Conservation (phyloP, 106 monocot genomes). For the Acorus calamus region DNA sequence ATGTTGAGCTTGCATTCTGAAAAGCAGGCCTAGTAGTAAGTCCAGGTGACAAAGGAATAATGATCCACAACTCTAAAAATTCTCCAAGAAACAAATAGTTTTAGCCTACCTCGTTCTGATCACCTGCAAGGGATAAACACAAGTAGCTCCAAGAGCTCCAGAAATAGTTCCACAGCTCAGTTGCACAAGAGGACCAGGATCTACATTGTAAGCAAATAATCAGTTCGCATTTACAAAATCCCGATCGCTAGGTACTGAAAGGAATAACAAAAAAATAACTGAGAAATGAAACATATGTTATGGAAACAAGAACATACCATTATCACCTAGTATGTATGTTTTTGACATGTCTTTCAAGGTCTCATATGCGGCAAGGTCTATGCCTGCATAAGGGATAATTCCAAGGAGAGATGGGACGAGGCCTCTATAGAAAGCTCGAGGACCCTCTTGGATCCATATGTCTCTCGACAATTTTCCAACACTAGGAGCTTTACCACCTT, state of each 20-base stretch:
- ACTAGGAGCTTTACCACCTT: slow-evolving; percentile 49
- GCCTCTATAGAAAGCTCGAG: slow-evolving; percentile 84
- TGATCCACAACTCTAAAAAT: too few species aligned
- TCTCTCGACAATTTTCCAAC: slow-evolving; percentile 54
- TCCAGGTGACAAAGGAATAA: too few species aligned
- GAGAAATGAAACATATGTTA: too few species aligned
- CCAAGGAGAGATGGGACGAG: slow-evolving; percentile 77
- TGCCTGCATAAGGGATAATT: slow-evolving; percentile 95
- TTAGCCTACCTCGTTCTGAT: slow-evolving; percentile 74
- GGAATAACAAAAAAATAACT: too few species aligned
- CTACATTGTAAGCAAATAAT: slow-evolving; percentile 19
- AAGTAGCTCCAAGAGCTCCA: slow-evolving; percentile 84
- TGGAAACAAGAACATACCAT: slow-evolving; percentile 27
- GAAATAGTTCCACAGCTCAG: slow-evolving; percentile 92
- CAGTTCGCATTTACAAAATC: neutral
- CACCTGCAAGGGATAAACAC: slow-evolving; percentile 96
- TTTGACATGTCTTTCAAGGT: slow-evolving; percentile 84
- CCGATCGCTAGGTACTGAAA: too few species aligned
- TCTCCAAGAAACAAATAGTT: too few species aligned
- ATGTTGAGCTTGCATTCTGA: neutral
- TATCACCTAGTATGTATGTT: slow-evolving; percentile 66
- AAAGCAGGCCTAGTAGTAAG: neutral
- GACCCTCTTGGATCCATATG: slow-evolving; percentile 84
- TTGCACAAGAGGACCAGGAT: slow-evolving; percentile 83
- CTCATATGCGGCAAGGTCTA: slow-evolving; percentile 90